Base-by-base conservation (phyloP, 192 early-diverging fungal genomes). In the Backusella tarrabulga region DNA sequence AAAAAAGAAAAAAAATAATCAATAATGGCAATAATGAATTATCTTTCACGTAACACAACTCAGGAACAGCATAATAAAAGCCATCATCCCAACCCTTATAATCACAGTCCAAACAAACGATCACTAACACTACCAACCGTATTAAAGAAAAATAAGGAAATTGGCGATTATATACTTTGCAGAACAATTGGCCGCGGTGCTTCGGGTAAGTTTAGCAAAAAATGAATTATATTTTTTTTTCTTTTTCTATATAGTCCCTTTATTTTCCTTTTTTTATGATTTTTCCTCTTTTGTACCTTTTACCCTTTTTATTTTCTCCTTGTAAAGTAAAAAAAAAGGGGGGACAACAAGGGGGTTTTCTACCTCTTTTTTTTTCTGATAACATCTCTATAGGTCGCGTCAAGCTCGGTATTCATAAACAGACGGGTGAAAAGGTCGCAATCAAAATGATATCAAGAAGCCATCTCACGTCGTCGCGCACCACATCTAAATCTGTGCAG, bases 161-260 rank as follows among this genome's bases (percentile, higher is more conserved):
- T 95, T 34, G 91, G 91, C 6, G 87, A 91, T 46, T 95, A 89
- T 73, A 79, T 89, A 40, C 82, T 95, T 36, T 89, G 88, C 50
- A 85, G 83, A 54, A 83, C 89, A 4, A 88, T 95, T 78, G 94
- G 93, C 9, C 83, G 84, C 60, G 94, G 94, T 63, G 89, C 90
- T 41, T 95, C 80, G 74, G 80, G 80, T 81, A 72, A 63, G 68
- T 72, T 72, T 68, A 68, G 67, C 4, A 26, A 26, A 19, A 41
- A 7, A 7, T 4, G 32, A 32, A 32, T 32, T 32, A 32, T 32
- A 3, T 32, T 29, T 29, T 29, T 29, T 32, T 32, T 32, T 32
- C 1, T 29, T 29, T 29, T 32, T 32, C 32, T 32, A 32, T 32
- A 32, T 15, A 0, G 41, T 6, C 40, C 72, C 21, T 56, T 73